A percentile compares a stretch with the other conserved stretches of the same genome.
Conservation (phyloP, 768 basidiomycete species). For the Pisolithus marmoratus region DNA sequence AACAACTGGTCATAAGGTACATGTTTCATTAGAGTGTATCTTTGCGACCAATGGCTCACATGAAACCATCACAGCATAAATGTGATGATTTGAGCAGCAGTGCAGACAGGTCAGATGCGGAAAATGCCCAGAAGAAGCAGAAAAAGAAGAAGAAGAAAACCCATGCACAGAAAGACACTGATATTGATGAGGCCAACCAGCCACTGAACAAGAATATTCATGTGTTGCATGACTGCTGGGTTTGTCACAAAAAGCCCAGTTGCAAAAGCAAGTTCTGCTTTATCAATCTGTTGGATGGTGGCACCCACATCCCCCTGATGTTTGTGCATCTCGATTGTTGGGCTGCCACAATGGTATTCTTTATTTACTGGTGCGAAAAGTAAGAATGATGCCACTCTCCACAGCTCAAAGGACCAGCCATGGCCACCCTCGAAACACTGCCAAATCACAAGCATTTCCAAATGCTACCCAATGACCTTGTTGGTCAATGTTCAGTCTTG, state of each 20-base stretch:
- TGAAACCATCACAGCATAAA: too few species aligned
- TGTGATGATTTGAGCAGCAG: background rate
- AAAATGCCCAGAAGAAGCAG: background rate
- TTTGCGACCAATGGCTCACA: too few species aligned
- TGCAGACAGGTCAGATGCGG: background rate
- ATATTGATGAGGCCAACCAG: background rate
- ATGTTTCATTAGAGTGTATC: too few species aligned
- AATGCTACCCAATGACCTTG: background rate
- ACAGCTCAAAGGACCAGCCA: too few species aligned
- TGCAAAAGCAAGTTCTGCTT: background rate
- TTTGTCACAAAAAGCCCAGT: conserved; percentile 1
- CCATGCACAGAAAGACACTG: background rate
- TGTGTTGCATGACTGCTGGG: background rate
- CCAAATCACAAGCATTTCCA: background rate
- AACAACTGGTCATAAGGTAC: too few species aligned
- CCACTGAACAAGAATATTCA: conserved; percentile 1
- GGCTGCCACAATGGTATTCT: background rate
- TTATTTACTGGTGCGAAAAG: background rate
- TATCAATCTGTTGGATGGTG: background rate
- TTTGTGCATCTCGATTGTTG: background rate
- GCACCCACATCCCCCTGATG: background rate
- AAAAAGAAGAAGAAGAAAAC: background rate
- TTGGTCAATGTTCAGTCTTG: too few species aligned
- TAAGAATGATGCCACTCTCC: background rate
- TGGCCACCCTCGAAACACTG: background rate